Conservation (phyloP, 164 flowering plant genomes). For the Nymphaea colorata region DNA sequence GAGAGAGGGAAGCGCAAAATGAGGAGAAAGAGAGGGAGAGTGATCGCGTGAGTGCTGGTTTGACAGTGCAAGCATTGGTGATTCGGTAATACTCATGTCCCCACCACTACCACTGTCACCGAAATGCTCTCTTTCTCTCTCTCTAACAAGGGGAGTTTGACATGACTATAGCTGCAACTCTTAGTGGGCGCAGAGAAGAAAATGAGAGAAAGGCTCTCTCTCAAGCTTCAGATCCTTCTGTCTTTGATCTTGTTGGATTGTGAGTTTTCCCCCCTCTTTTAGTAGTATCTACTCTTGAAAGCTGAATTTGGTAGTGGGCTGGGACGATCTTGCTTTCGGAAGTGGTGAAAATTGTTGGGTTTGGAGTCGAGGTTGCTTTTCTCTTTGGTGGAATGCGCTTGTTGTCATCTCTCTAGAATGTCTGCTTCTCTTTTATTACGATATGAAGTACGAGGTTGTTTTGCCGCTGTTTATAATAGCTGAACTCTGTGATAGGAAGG, state of each 20-base stretch:
- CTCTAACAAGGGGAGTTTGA: background rate
- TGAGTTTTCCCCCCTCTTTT: background rate
- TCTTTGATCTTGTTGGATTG: background rate
- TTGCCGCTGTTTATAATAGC: too few species aligned
- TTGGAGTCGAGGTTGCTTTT: background rate
- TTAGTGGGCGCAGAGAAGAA: background rate
- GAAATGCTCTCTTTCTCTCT: background rate
- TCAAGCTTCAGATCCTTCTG: background rate
- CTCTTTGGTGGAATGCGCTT: background rate
- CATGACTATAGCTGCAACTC: background rate
- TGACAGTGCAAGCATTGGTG: too few species aligned
- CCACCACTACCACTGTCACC: too few species aligned
- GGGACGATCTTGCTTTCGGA: too few species aligned
- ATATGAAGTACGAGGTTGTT: too few species aligned
- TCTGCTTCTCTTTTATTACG: too few species aligned
- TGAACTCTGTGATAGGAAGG: too few species aligned
- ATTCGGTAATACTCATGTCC: too few species aligned
- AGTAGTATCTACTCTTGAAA: background rate
- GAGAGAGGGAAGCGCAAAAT: too few species aligned
- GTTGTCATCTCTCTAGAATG: background rate
- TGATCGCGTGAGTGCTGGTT: too few species aligned
- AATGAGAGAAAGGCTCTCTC: background rate
- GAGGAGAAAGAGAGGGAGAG: too few species aligned
- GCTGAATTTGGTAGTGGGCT: background rate
- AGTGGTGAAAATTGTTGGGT: background rate